Evolutionary conservation across 2,329 filamentous ascomycete species (phyloP), one percentile per base, ranked within the genome.

Genomic region (Monosporascus sp.): DNA sequence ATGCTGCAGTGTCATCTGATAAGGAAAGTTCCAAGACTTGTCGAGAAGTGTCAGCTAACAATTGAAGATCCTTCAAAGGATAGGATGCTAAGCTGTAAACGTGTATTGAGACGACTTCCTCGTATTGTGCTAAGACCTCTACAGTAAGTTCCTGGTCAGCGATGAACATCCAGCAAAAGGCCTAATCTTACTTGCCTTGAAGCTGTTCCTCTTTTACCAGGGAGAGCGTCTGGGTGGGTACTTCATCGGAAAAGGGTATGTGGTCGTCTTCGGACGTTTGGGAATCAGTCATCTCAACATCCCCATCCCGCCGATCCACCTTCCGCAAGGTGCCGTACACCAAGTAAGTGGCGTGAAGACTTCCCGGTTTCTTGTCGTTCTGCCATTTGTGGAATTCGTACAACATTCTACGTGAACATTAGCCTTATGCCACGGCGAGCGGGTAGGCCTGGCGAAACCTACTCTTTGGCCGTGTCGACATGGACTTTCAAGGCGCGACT

Each of bases 271-370:
- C 78, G 46, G 72, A 71, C 7, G 83, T 79, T 17, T 82, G 78
- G 7, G 87, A 88, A 70, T 85, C 86, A 48, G 78, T 80, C 72
- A 89, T 87, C 45, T 86, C 84, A 53, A 91, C 82, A 50, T 88
- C 86, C n/a, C 75, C 81, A 61, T 87, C 78, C 37, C 77, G 73
- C 24, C 70, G 60, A 15, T 71, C 68, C 18, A 67, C 65, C 6
- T 65, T 63, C 51, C 71, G 77, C 63, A 82, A 87, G 22, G 76
- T 81, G 40, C 93, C 94, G 49, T 86, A 88, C 46, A 99, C 68
- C 48, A 97, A 76, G 71, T 97, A 99, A n/a, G 91, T 97, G 45
- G 93, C 94, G 72, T 95, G 84, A n/a, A 97, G 77, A 26, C 84
- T 86, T 22, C 84, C 81, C 0, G 88, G 79, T 56, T 85, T 87